Evolutionary conservation across 2,329 filamentous ascomycete species (phyloP), one percentile per base, ranked within the genome.

Genomic region (Exophiala oligosperma): DNA sequence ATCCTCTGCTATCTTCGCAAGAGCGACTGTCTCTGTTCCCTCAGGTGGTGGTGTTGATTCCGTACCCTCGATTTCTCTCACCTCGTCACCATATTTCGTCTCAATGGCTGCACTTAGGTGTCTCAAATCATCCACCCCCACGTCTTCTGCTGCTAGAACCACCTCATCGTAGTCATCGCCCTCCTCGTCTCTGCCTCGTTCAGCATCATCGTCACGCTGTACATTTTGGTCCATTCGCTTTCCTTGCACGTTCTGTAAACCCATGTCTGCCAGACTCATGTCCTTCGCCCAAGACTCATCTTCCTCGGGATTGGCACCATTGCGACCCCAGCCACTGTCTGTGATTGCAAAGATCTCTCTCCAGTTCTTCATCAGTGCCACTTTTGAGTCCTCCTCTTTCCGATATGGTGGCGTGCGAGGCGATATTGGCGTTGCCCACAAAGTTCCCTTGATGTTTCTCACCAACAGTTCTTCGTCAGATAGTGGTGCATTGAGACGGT

Each of bases 341-440:
- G 48, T 61, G 44, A 56, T 59, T 2, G 58, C 58, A 40, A 79
- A 78, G 2, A 77, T 64, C 56, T 78, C 74, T 21, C 75, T 70
- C 76, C 77, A 79, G 63, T 79, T 74, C 61, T 75, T 73, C 49
- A 79, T 67, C 17, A 80, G 60, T 1, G 77, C 71, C 0, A 80
- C 75, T 52, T 73, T 73, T 23, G 76, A 72, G 3, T 73, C 73
- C 2, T 72, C 66, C 3, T 75, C 76, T 0, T 73, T 73, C 28
- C 74, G 68, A 52, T 76, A 74, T 9, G 72, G 57, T 21, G 71
- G 63, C 2, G 71, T 56, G 14, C 56, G 62, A 5, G 64, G 63
- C 3, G 70, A 66, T 52, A 69, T 59, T 4, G 61, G 61, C 2
- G 69, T 64, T 2, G 70, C 73, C 75, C 76, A 79, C 2, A 77